These are phyloP conservation scores for Mychonastes homosphaera DNA, from an alignment of 139 green algal species.

Conservation along the genomic window DNA sequence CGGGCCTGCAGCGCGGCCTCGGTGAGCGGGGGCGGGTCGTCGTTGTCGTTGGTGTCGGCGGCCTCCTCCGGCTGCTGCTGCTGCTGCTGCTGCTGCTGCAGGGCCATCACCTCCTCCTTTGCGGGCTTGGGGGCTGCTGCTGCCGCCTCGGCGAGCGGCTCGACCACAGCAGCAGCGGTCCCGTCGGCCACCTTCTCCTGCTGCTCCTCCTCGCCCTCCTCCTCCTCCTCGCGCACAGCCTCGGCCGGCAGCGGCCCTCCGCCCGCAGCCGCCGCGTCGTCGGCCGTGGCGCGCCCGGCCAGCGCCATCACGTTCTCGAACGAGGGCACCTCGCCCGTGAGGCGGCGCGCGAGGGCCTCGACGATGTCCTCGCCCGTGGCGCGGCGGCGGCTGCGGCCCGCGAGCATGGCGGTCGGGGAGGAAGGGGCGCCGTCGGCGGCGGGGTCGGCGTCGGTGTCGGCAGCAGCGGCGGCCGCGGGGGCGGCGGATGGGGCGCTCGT, in stretches of 20 bases:
- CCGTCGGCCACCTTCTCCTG: constrained; percentile 22
- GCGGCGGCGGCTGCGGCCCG: too few species aligned
- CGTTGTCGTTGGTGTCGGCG: too few species aligned
- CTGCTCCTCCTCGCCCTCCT: constrained; percentile 20
- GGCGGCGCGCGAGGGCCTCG: constrained; percentile 20
- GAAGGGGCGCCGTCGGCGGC: too few species aligned
- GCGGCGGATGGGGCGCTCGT: not conserved
- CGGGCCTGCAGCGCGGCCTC: constrained; percentile 63
- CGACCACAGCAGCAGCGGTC: constrained; percentile 33
- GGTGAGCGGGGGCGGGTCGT: constrained; percentile 28
- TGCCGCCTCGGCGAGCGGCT: not conserved
- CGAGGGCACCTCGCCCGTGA: constrained; percentile 27
- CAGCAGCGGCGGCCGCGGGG: not conserved
- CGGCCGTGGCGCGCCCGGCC: constrained; percentile 23
- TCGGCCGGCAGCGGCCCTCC: not conserved
- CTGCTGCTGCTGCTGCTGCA: constrained; percentile 7
- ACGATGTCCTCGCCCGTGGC: constrained; percentile 18
- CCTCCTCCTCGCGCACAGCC: constrained; percentile 4
- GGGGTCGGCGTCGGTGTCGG: not conserved
- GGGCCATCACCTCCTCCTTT: constrained; percentile 3
- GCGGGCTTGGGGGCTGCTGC: not conserved
- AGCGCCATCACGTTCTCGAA: constrained; percentile 44
- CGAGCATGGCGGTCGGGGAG: too few species aligned
- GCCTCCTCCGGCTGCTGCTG: constrained; percentile 38
- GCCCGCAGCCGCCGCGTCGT: not conserved